Base-by-base conservation (phyloP, 2,329 filamentous ascomycete species). In the Colletotrichum costaricense region DNA sequence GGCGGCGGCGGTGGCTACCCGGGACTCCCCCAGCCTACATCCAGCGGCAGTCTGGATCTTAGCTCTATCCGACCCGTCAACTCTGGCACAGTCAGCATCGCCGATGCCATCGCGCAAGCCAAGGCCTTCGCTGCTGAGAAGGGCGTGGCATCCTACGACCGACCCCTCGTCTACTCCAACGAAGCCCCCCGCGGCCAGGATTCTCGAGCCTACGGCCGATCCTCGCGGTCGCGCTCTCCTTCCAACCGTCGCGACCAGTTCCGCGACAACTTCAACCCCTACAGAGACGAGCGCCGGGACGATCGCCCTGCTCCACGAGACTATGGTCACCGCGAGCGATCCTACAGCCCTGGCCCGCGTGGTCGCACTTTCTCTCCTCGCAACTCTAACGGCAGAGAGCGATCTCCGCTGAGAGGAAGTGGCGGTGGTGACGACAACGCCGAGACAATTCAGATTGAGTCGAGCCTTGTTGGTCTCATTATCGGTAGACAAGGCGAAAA, bases 401-500 rank as follows among this genome's bases (percentile, higher is more conserved):
- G 91, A 67, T 92, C 91, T 49, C 91, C 92, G 26, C 83, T 88
- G 24, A 80, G 85, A 63, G 85, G 85, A 76, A 76, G 68, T 54
- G 82, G 80, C 65, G 86, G 85, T 59, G 86, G 86, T 59, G 91
- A 93, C 77, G 93, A 95, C 76, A 93, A 92, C 78, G 89, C 90
- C 28, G 95, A 98, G 84, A 93, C 93, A 28, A 95, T 98, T 76
- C 90, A 93, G 78, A 95, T 98, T 78, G 95, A 97, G 80, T 95
- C 94, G 26, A 94, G 92, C 78, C 88, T 97, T 60, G 95, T 98
- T 64, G 95, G 95, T 55, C 87, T 98, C 42, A 97, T 98, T 79
- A 98, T 98, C 80, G 95, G 95, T 66, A 91, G 95, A 73, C 93
- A 95, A 79, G 95, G 95, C 76, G 95, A 98, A 84, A 98, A 97